Conservation (phyloP, 225 moss, liverwort and hornwort species). For the Bryoerythrophyllum caledonicum region DNA sequence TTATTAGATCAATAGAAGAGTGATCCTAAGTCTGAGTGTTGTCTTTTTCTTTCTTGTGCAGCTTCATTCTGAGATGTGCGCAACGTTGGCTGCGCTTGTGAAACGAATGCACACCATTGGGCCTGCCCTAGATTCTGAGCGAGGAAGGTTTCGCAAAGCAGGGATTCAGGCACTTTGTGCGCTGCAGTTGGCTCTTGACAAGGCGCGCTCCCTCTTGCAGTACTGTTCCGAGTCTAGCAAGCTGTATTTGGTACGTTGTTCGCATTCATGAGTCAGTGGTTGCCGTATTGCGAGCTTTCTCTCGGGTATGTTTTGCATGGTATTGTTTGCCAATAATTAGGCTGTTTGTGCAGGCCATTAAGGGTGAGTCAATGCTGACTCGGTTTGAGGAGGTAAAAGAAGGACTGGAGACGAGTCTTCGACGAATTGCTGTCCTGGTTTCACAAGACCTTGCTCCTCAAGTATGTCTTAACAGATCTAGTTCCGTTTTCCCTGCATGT, state of each 20-base stretch:
- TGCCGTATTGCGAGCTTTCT: slow-evolving; percentile 14
- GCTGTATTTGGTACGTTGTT: slow-evolving; percentile 65
- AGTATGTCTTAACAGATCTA: slow-evolving; percentile 41
- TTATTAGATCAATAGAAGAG: too few relatives aligned
- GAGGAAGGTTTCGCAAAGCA: slow-evolving; percentile 66
- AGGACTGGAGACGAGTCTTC: slow-evolving; percentile 61
- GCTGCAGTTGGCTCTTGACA: slow-evolving; percentile 74
- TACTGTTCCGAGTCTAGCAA: slow-evolving; percentile 86
- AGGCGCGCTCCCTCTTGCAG: slow-evolving; percentile 70
- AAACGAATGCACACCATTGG: slow-evolving; percentile 56
- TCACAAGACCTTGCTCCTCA: slow-evolving; percentile 67
- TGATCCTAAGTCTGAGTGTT: not conserved
- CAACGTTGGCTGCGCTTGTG: slow-evolving; percentile 60
- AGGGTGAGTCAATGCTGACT: slow-evolving; percentile 69
- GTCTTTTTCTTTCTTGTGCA: slow-evolving; percentile 39
- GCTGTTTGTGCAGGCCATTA: slow-evolving; percentile 63
- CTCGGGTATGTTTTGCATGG: not conserved
- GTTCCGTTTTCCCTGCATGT: slow-evolving; percentile 4
- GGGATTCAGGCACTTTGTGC: slow-evolving; percentile 73
- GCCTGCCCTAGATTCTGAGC: slow-evolving; percentile 64
- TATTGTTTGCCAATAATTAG: slow-evolving; percentile 8
- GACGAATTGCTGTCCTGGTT: slow-evolving; percentile 69
- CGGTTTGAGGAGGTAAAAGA: slow-evolving; percentile 78
- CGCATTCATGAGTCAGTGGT: slow-evolving; percentile 7
- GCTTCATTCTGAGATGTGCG: slow-evolving; percentile 77